A percentile compares a stretch with the other conserved stretches of the same genome.
Conservation (phyloP, 352 stramenopile species). For the Pythium grandisporangium region DNA sequence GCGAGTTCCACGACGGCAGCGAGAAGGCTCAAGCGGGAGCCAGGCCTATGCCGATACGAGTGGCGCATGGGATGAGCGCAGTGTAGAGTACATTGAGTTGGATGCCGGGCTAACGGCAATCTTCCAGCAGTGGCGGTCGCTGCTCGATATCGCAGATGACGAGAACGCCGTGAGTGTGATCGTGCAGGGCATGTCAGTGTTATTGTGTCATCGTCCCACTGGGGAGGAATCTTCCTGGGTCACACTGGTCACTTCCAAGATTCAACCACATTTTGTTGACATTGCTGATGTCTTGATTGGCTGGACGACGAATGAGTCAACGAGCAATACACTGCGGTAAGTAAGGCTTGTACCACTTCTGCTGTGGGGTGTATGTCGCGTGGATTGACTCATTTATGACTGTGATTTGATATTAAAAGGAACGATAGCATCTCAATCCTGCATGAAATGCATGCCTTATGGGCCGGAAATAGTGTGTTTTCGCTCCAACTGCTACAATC, state of each 20-base stretch:
- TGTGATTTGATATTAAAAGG: slow-evolving; percentile 2
- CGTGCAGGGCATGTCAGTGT: slow-evolving; percentile 4
- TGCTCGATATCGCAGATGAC: slow-evolving; percentile 13
- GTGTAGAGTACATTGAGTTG: slow-evolving; percentile 12
- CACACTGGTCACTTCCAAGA: slow-evolving; percentile 9
- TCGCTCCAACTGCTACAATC: slow-evolving; percentile 16
- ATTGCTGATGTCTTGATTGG: slow-evolving; percentile 21
- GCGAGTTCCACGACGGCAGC: slow-evolving; percentile 4
- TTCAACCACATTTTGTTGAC: slow-evolving; percentile 22
- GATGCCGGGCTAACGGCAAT: slow-evolving; percentile 9
- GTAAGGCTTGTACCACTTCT: neutral
- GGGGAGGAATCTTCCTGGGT: slow-evolving; percentile 5
- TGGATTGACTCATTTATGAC: too few relatives aligned
- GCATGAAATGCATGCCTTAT: slow-evolving; percentile 18
- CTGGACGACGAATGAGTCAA: slow-evolving; percentile 16
- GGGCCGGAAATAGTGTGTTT: slow-evolving; percentile 23
- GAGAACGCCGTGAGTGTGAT: slow-evolving; percentile 13
- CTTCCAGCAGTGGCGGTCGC: slow-evolving; percentile 12
- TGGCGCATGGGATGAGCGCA: slow-evolving; percentile 8
- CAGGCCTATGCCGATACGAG: neutral
- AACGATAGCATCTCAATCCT: slow-evolving; percentile 15
- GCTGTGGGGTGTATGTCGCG: neutral
- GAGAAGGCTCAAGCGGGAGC: neutral
- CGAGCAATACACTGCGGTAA: slow-evolving; percentile 10
- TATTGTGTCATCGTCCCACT: slow-evolving; percentile 11